Conservation (phyloP, 371 early-diverging fungal species). For the Mitosporidium daphniae region DNA sequence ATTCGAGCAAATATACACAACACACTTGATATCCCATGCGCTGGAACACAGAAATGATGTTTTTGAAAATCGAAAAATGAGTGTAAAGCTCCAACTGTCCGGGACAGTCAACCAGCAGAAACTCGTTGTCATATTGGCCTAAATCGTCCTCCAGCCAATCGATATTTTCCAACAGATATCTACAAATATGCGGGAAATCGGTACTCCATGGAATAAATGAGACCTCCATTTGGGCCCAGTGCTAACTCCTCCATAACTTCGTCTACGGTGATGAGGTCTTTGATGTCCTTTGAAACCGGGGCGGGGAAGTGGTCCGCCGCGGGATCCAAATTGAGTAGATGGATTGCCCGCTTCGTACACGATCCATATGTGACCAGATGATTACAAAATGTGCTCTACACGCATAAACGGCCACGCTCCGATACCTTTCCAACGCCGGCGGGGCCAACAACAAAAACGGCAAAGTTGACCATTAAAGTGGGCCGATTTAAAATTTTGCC, state of each 20-base stretch:
- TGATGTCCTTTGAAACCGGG: slow-evolving; percentile 23
- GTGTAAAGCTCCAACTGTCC: slow-evolving; percentile 96
- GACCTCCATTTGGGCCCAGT: slow-evolving; percentile 91
- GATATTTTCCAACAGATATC: slow-evolving; percentile 47
- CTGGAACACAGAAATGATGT: slow-evolving; percentile 22
- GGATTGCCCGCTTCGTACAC: slow-evolving; percentile 39
- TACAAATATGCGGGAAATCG: slow-evolving; percentile 4
- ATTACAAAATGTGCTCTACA: no score
- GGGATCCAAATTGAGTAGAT: slow-evolving; percentile 87
- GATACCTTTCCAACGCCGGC: no score
- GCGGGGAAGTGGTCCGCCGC: slow-evolving; percentile 44
- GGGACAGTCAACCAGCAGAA: slow-evolving; percentile 91
- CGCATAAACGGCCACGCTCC: no score
- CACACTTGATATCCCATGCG: slow-evolving; percentile 19
- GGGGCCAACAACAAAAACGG: no score
- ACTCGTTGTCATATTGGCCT: slow-evolving; percentile 56
- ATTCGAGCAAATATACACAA: slow-evolving; percentile 64
- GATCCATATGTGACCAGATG: no score
- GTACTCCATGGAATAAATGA: slow-evolving; percentile 73
- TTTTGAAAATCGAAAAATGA: slow-evolving; percentile 67
- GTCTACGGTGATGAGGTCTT: slow-evolving; percentile 65
- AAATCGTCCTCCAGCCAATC: slow-evolving; percentile 80
- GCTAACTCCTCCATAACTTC: slow-evolving; percentile 88
- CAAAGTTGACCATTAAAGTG: no score
- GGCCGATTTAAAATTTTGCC: no score